Evolutionary conservation across 2,329 filamentous ascomycete species (phyloP).

Genomic region (Polychaeton citri): DNA sequence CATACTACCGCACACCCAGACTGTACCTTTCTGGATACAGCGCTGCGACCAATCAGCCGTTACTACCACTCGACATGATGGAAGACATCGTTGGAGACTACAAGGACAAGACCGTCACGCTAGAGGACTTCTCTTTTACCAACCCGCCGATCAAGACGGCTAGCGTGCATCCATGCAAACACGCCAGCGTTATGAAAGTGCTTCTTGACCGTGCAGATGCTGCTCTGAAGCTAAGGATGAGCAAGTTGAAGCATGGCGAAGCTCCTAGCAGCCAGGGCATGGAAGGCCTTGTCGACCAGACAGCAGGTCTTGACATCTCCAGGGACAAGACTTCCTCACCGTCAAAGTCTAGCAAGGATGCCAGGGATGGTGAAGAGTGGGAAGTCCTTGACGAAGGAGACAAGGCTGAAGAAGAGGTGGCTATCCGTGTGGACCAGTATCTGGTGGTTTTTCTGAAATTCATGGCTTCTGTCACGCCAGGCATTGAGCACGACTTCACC

Average conservation of each 20-base stretch:
- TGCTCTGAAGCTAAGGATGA: conserved; percentile 73
- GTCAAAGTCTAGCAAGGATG: conserved; percentile 20
- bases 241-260: conserved; percentile 54
- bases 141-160: conserved; percentile 89
- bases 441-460: conserved; percentile 79
- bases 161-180: conserved; percentile 91
- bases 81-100: conserved; percentile 94
- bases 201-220: conserved; percentile 90
- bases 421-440: conserved; percentile 79
- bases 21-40: conserved; percentile 93
- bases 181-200: conserved; percentile 95
- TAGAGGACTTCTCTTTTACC: conserved; percentile 95
- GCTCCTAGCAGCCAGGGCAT: conserved; percentile 48
- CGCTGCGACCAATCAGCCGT: conserved; percentile 44
- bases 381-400: conserved; percentile 44
- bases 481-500: conserved; percentile 95
- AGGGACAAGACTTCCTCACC: conserved; percentile 39
- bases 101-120: conserved; percentile 95
- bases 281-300: conserved; percentile 76
- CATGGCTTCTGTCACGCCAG: conserved; percentile 65
- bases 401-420: conserved; percentile 59
- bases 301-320: conserved; percentile 41
- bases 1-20: conserved; percentile 90
- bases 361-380: conserved; percentile 46
- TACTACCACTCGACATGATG: conserved; percentile 80